Evolutionary conservation across 140 eudicot species (phyloP).

Genomic region (Flaveria floridana): DNA sequence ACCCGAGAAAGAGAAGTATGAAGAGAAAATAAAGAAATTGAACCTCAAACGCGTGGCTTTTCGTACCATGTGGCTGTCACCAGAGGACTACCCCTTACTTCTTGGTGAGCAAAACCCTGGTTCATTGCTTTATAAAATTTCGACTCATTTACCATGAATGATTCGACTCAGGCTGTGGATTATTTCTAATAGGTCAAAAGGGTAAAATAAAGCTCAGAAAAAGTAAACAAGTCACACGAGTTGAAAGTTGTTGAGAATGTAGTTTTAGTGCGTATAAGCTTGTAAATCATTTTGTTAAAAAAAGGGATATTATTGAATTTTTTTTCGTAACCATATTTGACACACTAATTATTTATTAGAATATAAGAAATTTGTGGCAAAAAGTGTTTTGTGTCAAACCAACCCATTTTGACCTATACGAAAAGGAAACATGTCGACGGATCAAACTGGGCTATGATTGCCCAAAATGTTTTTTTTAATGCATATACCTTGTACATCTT

Average conservation of each 20-base stretch:
- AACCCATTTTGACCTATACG: background rate
- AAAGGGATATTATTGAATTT: background rate
- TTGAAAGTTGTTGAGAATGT: background rate
- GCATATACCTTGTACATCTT: background rate
- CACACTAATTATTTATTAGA: background rate
- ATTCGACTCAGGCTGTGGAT: background rate
- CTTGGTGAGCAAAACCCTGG: constrained; percentile 53
- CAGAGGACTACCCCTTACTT: constrained; percentile 92
- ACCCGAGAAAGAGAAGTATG: constrained; percentile 87
- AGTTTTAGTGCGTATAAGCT: background rate
- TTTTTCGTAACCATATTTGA: background rate
- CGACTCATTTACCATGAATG: background rate
- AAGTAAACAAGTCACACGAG: background rate
- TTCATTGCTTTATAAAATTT: constrained; percentile 4
- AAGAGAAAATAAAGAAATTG: constrained; percentile 66
- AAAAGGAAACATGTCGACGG: background rate
- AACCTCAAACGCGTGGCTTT: constrained; percentile 86
- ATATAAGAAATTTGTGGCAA: background rate
- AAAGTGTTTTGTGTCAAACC: background rate
- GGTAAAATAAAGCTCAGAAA: background rate
- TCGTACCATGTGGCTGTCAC: constrained; percentile 90
- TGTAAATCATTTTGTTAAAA: background rate
- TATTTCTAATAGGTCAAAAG: background rate
- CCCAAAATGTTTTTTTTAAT: too few relatives aligned
- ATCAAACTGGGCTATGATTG: background rate